phyloP scores from a whole-genome alignment of 495 filamentous ascomycete species.

The Podospora didyma region DNA sequence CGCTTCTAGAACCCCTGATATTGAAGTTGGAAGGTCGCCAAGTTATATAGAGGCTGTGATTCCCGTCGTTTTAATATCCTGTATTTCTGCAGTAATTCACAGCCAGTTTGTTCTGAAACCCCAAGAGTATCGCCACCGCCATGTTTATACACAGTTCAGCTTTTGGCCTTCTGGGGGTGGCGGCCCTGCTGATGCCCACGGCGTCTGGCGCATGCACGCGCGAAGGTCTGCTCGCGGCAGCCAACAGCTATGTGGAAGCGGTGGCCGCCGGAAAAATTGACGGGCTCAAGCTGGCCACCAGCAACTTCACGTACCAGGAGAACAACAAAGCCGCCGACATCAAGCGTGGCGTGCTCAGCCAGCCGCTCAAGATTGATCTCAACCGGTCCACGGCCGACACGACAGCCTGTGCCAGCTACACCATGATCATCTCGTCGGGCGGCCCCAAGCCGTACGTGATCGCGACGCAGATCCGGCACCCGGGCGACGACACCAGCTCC shows the following conservation, averaged over 20 bases:
- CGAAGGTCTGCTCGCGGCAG: slow-evolving; percentile 34
- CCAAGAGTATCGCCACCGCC: not conserved
- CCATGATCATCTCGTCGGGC: slow-evolving; percentile 34
- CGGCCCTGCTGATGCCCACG: not conserved
- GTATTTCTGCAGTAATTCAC: no score
- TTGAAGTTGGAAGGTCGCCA: not conserved
- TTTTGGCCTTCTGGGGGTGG: not conserved
- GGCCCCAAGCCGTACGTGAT: slow-evolving; percentile 39
- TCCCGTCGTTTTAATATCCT: no score
- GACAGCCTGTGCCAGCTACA: slow-evolving; percentile 41
- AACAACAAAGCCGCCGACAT: slow-evolving; percentile 38
- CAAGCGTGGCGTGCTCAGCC: slow-evolving; percentile 28
- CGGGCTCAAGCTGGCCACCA: slow-evolving; percentile 23
- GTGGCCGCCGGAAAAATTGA: slow-evolving; percentile 27
- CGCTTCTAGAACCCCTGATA: not conserved
- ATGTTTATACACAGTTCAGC: not conserved
- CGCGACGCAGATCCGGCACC: slow-evolving; percentile 41
- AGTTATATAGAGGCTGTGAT: not conserved
- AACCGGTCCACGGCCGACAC: slow-evolving; percentile 39
- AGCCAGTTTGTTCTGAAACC: no score
- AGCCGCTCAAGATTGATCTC: slow-evolving; percentile 34
- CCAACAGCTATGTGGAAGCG: slow-evolving; percentile 32
- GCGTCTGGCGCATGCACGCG: slow-evolving; percentile 33
- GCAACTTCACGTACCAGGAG: slow-evolving; percentile 39
- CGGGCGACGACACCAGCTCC: slow-evolving; percentile 22